A percentile compares a stretch with the other conserved stretches of the same genome.
Conservation (phyloP, 2,329 filamentous ascomycete species). For the Colletotrichum sp. region DNA sequence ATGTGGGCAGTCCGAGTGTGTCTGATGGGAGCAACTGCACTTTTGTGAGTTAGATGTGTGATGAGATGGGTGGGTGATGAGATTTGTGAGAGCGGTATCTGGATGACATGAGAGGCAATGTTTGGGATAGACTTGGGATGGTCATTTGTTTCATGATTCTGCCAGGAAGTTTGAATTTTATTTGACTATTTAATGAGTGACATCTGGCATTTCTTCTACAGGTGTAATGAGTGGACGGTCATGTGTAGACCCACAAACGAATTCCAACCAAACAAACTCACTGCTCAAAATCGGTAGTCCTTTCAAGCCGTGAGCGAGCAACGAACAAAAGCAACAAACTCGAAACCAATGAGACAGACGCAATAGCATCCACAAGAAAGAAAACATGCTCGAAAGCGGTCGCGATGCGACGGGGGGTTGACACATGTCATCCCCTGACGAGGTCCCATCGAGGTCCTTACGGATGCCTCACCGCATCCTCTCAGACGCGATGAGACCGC, state of each 20-base stretch:
- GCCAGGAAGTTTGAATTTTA: neutral
- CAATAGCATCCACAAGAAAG: neutral
- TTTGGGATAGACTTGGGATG: neutral
- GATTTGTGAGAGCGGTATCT: neutral
- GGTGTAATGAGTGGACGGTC: neutral
- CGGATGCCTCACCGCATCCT: conserved; percentile 3
- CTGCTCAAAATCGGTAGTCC: no score
- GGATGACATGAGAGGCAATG: neutral
- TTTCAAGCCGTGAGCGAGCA: neutral
- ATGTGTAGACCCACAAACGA: neutral
- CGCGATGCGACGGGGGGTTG: neutral
- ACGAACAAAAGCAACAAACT: neutral
- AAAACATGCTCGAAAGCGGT: neutral
- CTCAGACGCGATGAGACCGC: neutral
- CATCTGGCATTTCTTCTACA: neutral
- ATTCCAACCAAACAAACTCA: neutral
- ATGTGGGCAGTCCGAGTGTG: conserved; percentile 6
- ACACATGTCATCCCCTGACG: neutral
- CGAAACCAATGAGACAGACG: neutral
- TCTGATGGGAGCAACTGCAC: conserved; percentile 2
- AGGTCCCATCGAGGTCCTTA: neutral
- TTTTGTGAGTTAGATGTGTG: neutral
- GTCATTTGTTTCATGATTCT: neutral
- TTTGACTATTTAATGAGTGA: neutral
- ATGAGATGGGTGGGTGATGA: neutral